Evolutionary conservation across 805 yeast genomes (phyloP).

Genomic region (Clavispora vitiphila): DNA sequence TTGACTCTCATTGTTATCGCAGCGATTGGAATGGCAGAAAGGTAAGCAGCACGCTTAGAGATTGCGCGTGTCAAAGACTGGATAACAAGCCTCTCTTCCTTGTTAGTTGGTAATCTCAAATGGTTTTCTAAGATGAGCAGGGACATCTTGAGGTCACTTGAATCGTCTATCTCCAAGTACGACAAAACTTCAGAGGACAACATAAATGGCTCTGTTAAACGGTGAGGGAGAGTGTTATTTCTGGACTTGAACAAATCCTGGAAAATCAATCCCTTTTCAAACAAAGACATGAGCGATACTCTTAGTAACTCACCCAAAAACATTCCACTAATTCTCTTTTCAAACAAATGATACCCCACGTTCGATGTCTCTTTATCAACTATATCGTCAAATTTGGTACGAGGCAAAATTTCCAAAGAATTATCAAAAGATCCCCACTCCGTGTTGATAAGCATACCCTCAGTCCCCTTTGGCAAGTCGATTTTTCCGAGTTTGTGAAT

Average conservation of each 20-base stretch:
- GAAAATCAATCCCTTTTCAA: constrained; percentile 54
- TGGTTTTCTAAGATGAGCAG: constrained; percentile 62
- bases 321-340: constrained; percentile 89
- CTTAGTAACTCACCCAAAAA: constrained; percentile 87
- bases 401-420: constrained; percentile 67
- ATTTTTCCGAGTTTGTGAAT: constrained; percentile 62
- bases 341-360: constrained; percentile 85
- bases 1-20: constrained; percentile 73
- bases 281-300: constrained; percentile 64
- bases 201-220: constrained; percentile 71
- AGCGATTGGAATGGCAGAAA: constrained; percentile 86
- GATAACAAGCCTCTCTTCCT: constrained; percentile 68
- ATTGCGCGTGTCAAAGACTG: constrained; percentile 74
- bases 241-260: constrained; percentile 42
- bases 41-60: constrained; percentile 82
- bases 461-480: constrained; percentile 27
- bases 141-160: constrained; percentile 65
- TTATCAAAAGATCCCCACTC: constrained; percentile 99
- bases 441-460: constrained; percentile 82
- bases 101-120: constrained; percentile 63
- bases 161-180: constrained; percentile 77
- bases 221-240: constrained; percentile 48
- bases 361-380: constrained; percentile 75
- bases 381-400: constrained; percentile 66
- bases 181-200: constrained; percentile 82